These are phyloP conservation scores for Clitopilus passeckerianus DNA, from an alignment of 768 basidiomycete genomes.

Conservation along the genomic window DNA sequence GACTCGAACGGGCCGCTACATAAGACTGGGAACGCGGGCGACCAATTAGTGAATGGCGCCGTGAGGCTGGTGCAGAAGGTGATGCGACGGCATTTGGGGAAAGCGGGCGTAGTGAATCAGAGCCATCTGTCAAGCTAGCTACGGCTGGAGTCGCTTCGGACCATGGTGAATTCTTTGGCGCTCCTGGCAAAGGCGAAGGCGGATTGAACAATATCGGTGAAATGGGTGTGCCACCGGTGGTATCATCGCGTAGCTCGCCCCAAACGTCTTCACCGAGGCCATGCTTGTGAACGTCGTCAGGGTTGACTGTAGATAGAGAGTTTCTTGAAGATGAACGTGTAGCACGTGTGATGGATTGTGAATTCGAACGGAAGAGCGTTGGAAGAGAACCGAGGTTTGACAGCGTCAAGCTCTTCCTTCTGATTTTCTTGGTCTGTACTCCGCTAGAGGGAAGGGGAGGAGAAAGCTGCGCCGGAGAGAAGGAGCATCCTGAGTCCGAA, in stretches of 20 bases:
- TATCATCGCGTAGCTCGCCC: conserved; percentile 9
- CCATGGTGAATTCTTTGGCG: background rate
- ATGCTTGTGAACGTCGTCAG: conserved; percentile 19
- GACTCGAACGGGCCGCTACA: conserved; percentile 2
- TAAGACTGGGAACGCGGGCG: background rate
- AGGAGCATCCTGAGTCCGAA: background rate
- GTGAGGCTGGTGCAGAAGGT: conserved; percentile 13
- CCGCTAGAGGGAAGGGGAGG: background rate
- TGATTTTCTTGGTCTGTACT: background rate
- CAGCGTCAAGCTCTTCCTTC: conserved; percentile 6
- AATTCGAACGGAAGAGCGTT: conserved; percentile 3
- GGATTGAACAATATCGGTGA: conserved; percentile 26
- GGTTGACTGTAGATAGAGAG: conserved; percentile 9
- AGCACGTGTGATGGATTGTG: background rate
- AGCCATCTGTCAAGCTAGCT: background rate
- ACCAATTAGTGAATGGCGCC: conserved; percentile 12
- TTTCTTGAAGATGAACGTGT: conserved; percentile 6
- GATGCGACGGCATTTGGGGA: conserved; percentile 14
- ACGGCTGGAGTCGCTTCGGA: background rate
- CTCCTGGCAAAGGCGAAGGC: conserved; percentile 15
- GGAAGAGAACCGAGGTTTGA: background rate
- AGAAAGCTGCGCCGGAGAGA: background rate
- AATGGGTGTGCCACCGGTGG: conserved; percentile 12
- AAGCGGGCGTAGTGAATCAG: conserved; percentile 1
- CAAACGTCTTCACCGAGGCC: conserved; percentile 17